Evolutionary conservation across 2,329 filamentous ascomycete genomes (phyloP).

Genomic region (Magnaporthiopsis incrustans): DNA sequence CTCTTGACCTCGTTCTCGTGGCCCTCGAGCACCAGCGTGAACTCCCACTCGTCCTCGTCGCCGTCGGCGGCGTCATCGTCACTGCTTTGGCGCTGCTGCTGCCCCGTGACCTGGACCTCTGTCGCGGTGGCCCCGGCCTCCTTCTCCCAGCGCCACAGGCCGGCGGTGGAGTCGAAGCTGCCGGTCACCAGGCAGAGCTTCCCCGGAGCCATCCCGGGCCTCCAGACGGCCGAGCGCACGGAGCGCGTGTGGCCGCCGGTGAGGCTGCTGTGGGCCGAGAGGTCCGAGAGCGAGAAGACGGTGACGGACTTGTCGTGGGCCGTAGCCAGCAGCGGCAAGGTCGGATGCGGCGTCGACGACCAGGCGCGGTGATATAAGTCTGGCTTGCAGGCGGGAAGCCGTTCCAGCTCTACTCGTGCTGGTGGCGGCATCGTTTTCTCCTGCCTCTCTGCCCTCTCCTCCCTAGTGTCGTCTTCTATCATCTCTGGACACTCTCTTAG

Average conservation of each 20-base stretch:
- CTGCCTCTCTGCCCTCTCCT: too few relatives aligned
- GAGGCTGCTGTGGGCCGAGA: conserved; percentile 70
- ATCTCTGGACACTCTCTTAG: too few relatives aligned
- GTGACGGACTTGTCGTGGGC: conserved; percentile 81
- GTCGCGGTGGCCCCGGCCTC: conserved; percentile 22
- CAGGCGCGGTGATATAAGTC: conserved; percentile 68
- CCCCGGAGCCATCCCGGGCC: conserved; percentile 54
- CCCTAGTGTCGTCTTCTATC: too few relatives aligned
- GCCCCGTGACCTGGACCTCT: conserved; percentile 10
- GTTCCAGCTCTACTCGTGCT: conserved; percentile 2
- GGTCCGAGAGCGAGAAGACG: conserved; percentile 78
- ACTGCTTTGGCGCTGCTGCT: not conserved
- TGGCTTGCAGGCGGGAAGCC: conserved; percentile 41
- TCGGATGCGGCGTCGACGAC: conserved; percentile 78
- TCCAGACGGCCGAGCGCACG: conserved; percentile 83
- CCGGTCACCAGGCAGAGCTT: conserved; percentile 81
- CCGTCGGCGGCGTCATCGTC: conserved; percentile 12
- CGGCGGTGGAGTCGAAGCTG: conserved; percentile 88
- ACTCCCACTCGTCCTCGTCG: conserved; percentile 65
- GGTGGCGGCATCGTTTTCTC: too few relatives aligned
- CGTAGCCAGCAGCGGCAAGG: conserved; percentile 80
- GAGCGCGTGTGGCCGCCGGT: conserved; percentile 85
- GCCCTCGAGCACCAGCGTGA: conserved; percentile 84
- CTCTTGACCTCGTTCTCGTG: conserved; percentile 91
- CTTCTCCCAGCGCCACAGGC: conserved; percentile 65